These are phyloP conservation scores for Diplodia mutila DNA, from an alignment of 2,329 filamentous ascomycete species.

Conservation along the genomic window DNA sequence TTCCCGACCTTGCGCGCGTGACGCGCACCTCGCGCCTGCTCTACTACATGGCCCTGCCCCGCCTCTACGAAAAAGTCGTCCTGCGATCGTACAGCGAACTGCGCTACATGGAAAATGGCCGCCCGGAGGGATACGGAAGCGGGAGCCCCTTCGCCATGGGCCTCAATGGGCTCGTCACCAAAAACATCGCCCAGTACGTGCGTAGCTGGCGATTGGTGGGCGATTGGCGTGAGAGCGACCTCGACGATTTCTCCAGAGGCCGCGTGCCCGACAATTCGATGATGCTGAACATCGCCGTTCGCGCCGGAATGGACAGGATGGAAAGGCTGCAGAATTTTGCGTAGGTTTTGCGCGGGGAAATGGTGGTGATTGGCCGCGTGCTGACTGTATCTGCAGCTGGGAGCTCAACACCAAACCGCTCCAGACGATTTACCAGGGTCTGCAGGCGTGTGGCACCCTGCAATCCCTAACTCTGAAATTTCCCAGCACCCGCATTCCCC, in stretches of 20 bases:
- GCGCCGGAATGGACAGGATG: slow-evolving; percentile 64
- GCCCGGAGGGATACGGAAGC: slow-evolving; percentile 64
- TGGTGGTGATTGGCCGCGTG: slow-evolving; percentile 30
- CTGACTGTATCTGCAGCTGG: slow-evolving; percentile 50
- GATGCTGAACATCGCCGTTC: slow-evolving; percentile 64
- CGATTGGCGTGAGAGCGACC: slow-evolving; percentile 60
- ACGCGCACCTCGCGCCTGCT: slow-evolving; percentile 64
- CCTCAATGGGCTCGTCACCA: slow-evolving; percentile 63
- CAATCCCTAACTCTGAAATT: slow-evolving; percentile 60
- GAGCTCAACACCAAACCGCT: slow-evolving; percentile 64
- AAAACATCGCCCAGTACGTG: slow-evolving; percentile 58
- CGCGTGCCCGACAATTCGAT: slow-evolving; percentile 66
- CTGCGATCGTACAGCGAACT: slow-evolving; percentile 63
- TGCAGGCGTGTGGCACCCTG: slow-evolving; percentile 55
- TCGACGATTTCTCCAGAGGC: slow-evolving; percentile 62
- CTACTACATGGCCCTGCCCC: slow-evolving; percentile 67
- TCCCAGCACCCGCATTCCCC: slow-evolving; percentile 59
- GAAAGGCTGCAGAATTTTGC: slow-evolving; percentile 57
- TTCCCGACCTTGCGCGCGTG: slow-evolving; percentile 61
- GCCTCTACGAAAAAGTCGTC: slow-evolving; percentile 61
- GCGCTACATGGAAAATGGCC: slow-evolving; percentile 57
- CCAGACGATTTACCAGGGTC: slow-evolving; percentile 61
- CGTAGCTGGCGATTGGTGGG: slow-evolving; percentile 57
- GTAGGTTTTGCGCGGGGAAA: slow-evolving; percentile 36
- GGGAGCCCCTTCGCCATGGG: slow-evolving; percentile 67